Conservation (phyloP, 1,284 basidiomycete genomes). For the Vanrija pseudolonga region DNA sequence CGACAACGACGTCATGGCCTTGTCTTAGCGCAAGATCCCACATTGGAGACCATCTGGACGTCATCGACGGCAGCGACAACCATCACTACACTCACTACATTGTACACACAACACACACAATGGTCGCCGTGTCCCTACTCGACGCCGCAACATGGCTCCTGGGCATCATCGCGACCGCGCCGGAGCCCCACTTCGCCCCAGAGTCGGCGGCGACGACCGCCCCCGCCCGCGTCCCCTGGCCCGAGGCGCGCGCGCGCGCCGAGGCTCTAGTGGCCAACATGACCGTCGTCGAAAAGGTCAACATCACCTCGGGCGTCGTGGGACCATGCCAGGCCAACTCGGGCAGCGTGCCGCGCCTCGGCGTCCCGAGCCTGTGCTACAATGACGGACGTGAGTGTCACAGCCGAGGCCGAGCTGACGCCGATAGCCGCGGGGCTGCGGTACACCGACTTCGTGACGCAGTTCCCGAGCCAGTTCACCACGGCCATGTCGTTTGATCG, state of each 20-base stretch:
- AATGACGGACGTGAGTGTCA: constrained; percentile 55
- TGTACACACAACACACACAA: no score
- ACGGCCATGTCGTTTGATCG: constrained; percentile 52
- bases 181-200: no score
- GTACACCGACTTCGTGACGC: constrained; percentile 47
- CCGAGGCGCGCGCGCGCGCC: constrained; percentile 42
- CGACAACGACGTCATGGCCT: no score
- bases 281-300: constrained; percentile 51
- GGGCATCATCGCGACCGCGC: no score
- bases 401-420: not conserved
- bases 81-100: no score
- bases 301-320: constrained; percentile 35
- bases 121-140: no score
- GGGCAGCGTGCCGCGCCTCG: constrained; percentile 49
- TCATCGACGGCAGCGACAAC: no score
- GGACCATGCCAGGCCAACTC: constrained; percentile 64
- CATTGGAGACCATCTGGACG: no score
- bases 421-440: constrained; percentile 52
- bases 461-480: constrained; percentile 52
- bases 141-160: no score
- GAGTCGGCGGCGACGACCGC: no score
- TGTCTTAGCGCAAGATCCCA: no score
- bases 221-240: constrained; percentile 16
- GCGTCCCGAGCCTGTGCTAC: constrained; percentile 61
- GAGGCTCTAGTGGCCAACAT: constrained; percentile 46